Evolutionary conservation across 768 basidiomycete genomes (phyloP), one percentile per base, ranked within the genome.

Genomic region (Boletus speciosus): DNA sequence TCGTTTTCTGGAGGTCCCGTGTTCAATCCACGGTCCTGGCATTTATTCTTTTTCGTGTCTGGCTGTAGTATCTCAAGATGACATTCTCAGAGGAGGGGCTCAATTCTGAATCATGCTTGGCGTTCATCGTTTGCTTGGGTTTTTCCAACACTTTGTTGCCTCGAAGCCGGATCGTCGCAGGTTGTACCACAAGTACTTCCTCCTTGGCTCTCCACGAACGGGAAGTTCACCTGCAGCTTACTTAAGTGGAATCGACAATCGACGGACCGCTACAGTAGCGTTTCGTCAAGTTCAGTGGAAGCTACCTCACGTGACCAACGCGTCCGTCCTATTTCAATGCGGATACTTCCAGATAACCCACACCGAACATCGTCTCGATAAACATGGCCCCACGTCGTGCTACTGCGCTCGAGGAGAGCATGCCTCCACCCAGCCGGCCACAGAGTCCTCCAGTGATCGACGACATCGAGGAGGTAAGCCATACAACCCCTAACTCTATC

Each of bases 1-100:
- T 32, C 25, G 58, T 50, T 56, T 71, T 78, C 74, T 78, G 71
- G 71, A 80, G 78, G 78, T 80, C 77, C 75, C 74, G 73, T 76
- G 77, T 78, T 80, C 78, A 73, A 79, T 75, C 77, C 78, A 76
- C 75, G 74, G 77, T 78, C 72, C 67, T 77, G 77, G 77, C 78
- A 79, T 64, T 36, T 40, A 0, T 55, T 66, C 66, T 68, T 36
- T 27, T n/a, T 29, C 25, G 25, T 47, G 47, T 23, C 10, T 47
- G 15, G 23, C 3, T 14, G 6, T 34, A 21, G 32, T 21, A 23
- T 31, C 34, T 32, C 19, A 21, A 21, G 15, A n/a, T 32, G 41
- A 44, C 9, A 4, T 21, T 10, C 14, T 31, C 19, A 19, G 19
- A 19, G 19, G 19, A 21, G 32, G 31, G 5, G 5, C 14, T 46